A percentile compares a stretch with the other conserved stretches of the same genome.
Conservation (phyloP, 2,329 filamentous ascomycete genomes). For the Botrytis galanthina region DNA sequence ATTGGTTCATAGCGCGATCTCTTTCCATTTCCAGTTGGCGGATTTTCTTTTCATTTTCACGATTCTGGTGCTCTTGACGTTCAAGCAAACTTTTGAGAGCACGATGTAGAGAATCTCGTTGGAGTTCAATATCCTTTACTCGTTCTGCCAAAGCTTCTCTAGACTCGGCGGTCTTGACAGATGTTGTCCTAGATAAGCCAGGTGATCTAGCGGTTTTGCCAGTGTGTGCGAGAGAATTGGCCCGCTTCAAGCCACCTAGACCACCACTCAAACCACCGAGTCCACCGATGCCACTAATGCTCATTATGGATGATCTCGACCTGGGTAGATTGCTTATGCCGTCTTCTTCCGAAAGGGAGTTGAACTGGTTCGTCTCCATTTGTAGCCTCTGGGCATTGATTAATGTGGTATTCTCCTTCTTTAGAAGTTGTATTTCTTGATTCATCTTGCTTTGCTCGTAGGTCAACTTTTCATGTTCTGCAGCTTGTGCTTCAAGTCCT, state of each 20-base stretch:
- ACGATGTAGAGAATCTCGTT: slow-evolving; percentile 86
- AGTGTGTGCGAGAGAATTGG: slow-evolving; percentile 60
- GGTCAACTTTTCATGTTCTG: slow-evolving; percentile 68
- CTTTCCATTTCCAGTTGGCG: slow-evolving; percentile 74
- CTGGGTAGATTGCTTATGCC: slow-evolving; percentile 26
- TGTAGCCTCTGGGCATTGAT: slow-evolving; percentile 48
- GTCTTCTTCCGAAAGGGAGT: slow-evolving; percentile 60
- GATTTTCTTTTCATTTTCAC: slow-evolving; percentile 79
- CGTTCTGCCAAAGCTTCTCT: slow-evolving; percentile 72
- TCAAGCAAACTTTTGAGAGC: slow-evolving; percentile 83
- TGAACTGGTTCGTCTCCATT: slow-evolving; percentile 50
- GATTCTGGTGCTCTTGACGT: slow-evolving; percentile 80
- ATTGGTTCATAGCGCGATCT: slow-evolving; percentile 65
- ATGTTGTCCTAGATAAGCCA: slow-evolving; percentile 57
- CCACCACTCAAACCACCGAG: neutral
- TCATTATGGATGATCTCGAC: slow-evolving; percentile 23
- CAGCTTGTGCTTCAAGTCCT: slow-evolving; percentile 71
- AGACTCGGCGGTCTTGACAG: slow-evolving; percentile 47
- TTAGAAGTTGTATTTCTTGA: slow-evolving; percentile 75
- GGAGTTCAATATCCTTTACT: slow-evolving; percentile 88
- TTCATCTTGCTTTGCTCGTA: slow-evolving; percentile 84
- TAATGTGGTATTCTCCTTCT: slow-evolving; percentile 59
- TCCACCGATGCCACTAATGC: neutral
- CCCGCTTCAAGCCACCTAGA: slow-evolving; percentile 53
- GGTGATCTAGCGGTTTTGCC: slow-evolving; percentile 33